Conservation (phyloP, 192 early-diverging fungal species). For the Podila minutissima region DNA sequence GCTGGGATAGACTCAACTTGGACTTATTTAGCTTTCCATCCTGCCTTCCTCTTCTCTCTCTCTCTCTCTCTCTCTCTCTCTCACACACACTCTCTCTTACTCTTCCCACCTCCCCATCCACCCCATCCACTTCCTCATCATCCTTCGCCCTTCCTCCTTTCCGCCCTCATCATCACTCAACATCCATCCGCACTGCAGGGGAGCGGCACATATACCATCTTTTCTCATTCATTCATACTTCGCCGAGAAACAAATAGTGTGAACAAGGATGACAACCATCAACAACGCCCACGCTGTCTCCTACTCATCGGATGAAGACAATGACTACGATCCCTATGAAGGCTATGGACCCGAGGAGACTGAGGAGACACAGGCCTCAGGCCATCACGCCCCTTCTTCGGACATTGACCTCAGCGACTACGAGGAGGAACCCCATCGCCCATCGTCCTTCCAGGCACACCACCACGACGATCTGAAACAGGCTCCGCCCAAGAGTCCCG, state of each 20-base stretch:
- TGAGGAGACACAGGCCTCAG: not conserved
- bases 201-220: not conserved
- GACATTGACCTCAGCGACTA: slow-evolving; percentile 1
- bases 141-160: slow-evolving; percentile 2
- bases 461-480: slow-evolving; percentile 14
- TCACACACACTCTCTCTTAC: too few relatives aligned
- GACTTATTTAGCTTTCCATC: not conserved
- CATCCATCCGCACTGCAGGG: not conserved
- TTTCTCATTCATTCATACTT: not conserved
- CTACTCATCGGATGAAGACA: slow-evolving; percentile 23
- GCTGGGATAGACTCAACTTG: not conserved
- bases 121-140: not conserved
- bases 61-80: not conserved
- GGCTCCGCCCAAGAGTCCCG: slow-evolving; percentile 31
- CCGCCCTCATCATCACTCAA: not conserved
- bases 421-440: not conserved
- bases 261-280: slow-evolving; percentile 22
- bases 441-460: not conserved
- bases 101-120: not conserved
- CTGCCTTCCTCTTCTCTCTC: not conserved
- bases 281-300: slow-evolving; percentile 7
- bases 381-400: not conserved
- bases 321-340: slow-evolving; percentile 29
- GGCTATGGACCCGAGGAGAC: slow-evolving; percentile 16
- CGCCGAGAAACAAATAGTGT: not conserved